Base-by-base conservation (phyloP, 2,329 filamentous ascomycete genomes). In the Colletotrichum sp. region DNA sequence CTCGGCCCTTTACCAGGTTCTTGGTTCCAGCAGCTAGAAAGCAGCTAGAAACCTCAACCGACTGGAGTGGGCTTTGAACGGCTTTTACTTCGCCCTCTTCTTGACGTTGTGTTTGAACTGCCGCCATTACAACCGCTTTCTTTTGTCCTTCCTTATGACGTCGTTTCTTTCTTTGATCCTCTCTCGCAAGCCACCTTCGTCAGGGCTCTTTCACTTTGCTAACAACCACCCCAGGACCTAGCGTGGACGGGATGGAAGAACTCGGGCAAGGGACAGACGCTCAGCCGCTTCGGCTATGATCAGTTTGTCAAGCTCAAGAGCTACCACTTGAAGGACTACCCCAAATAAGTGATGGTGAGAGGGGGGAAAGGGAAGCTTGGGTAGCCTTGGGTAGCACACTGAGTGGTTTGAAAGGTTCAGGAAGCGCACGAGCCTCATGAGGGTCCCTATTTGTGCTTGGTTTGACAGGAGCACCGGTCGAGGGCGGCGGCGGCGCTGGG, bases 181-280 rank as follows among this genome's bases (percentile, higher is more conserved):
- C 16, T 13, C 79, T 82, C 74, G 80, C 63, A 76, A 72, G 64
- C 73, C 73, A 65, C 64, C 30, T 65, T 80, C 80, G 75, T 81
- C 68, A 75, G 75, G 16, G 55, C 18, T 6, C 32, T 57, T 76
- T 28, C 18, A 15, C 18, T 49, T 49, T 49, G 13, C 39, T 76
- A 15, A 68, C 36, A 80, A 57, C 64, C 73, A 7, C 72, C 68
- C 49, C 80, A 96, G 95, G 95, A 98, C 85, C 91, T 98, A 79
- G 95, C 96, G n/a, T 98, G 95, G 95, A 97, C 96, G 4, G 96
- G 96, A 13, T 98, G 96, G 96, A 99, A 99, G 89, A 96, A 98
- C 84, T 98, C 96, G 76, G 96, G 96, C 78, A 96, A 95, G 85
- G 96, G 96, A 26, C 94, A 96, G 80, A 98, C 96, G 12, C 87